Base-by-base conservation (phyloP, 768 basidiomycete genomes). In the Agaricus blazei region DNA sequence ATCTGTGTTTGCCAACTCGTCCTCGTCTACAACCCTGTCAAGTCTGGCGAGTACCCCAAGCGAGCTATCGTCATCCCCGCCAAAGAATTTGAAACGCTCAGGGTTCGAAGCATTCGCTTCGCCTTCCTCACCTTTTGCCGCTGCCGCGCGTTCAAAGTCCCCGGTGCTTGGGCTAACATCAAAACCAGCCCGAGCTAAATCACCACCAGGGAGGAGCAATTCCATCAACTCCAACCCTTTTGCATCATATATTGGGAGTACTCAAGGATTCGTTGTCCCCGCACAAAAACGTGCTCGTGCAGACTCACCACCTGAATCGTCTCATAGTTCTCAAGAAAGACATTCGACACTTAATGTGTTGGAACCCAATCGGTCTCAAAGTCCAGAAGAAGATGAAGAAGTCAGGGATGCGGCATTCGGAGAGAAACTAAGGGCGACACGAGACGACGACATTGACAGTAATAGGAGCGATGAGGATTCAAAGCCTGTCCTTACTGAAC, bases 401-500 rank as follows among this genome's bases (percentile, higher is more conserved):
- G 73, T 74, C 6, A 76, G 64, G 58, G 60, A 67, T 31, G 66
- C 67, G 51, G 66, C 68, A 52, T 90, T 90, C 67, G 83, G 86
- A 9, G 87, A 84, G 64, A 83, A 79, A 54, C 64, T 90, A 59
- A 74, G 88, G 50, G 84, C 86, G 8, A 75, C 75, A 29, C 81
- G 76, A 65, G 84, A 84, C 51, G 81, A 79, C 3, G 80, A 84
- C 0, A 80, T 81, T 12, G 79, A 78, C 12, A 72, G 66, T 23
- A 70, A 71, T 42, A 75, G 66, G 42, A 75, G 77, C 48, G 80
- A 81, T 12, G 81, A 82, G 29, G 73, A 75, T 27, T 67, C 67
- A 54, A 77, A 80, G 63, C 60, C 75, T n/a, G 70, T 70, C 23
- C 62, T 89, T 62, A 81, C 77, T 9, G 86, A 88, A 66, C 86